Base-by-base conservation (phyloP, 164 flowering plant genomes). In the Buxus sempervirens region DNA sequence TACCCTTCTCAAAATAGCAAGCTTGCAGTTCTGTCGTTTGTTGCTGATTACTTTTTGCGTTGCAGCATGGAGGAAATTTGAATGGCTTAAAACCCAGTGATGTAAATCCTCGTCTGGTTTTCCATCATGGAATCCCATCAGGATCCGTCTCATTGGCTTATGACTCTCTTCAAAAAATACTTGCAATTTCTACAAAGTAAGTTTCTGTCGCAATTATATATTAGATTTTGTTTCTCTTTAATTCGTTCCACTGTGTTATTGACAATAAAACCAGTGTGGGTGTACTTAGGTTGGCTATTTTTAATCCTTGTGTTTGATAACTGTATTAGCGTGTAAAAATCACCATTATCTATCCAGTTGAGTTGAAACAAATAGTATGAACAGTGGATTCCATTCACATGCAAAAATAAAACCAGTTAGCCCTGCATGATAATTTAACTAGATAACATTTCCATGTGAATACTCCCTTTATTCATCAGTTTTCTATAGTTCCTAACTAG, bases 61-160 rank as follows among this genome's bases (percentile, higher is more conserved):
- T 75, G 86, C 86, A 90, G 93, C 82, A 81, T 69, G 89, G 73
- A 54, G 85, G 80, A 54, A 78, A 65, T 65, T 70, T 71, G 56
- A 88, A 82, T 58, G 78, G 86, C 28, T 66, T 89, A 75, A 86
- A 82, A 76, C 62, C 86, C 15, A 79, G 78, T 53, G 87, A 91
- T 27, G 72, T 94, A 15, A 76, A 87, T 25, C 95, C 96, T 20
- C 86, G 84, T 22, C 41, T 87, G 58, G 89, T 81, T 63, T 89
- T 86, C 67, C 98, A 91, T 71, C 83, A 94, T 81, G 98, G 98
- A 57, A 79, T 91, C 28, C 96, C 98, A 60, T 73, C 82, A 32
- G 88, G 86, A 70, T 81, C 87, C 63, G 25, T 54, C 57, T 49
- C 74, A 74, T 65, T 87, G 76, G 95, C 93, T 63, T 88, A 83